phyloP scores from a whole-genome alignment of 176 grass and related monocot species.

The Cocos nucifera region DNA sequence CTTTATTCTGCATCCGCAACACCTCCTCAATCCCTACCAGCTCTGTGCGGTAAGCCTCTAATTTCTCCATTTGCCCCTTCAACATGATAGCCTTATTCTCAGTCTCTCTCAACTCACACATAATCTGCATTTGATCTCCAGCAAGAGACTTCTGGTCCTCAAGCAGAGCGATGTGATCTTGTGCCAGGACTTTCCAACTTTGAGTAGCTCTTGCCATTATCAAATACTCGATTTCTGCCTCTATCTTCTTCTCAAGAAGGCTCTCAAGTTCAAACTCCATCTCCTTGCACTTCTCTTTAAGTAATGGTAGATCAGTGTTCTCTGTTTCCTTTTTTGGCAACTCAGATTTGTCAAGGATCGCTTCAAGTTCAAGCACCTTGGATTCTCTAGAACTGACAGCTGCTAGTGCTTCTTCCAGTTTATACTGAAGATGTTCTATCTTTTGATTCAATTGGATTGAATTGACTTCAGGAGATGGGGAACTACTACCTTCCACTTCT shows the following conservation, averaged over 20 bases:
- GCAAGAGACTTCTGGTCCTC: slow-evolving; percentile 34
- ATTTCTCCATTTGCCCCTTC: slow-evolving; percentile 30
- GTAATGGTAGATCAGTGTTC: background rate
- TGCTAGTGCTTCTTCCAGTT: slow-evolving; percentile 36
- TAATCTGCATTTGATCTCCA: background rate
- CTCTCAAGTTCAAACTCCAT: slow-evolving; percentile 43
- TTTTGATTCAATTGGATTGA: slow-evolving; percentile 27
- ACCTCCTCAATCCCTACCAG: slow-evolving; percentile 24
- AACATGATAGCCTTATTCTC: slow-evolving; percentile 35
- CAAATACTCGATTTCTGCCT: slow-evolving; percentile 43
- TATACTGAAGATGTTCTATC: slow-evolving; percentile 40
- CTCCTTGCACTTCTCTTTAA: slow-evolving; percentile 10
- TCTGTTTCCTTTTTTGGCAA: background rate
- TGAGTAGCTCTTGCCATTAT: slow-evolving; percentile 38
- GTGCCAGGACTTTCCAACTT: slow-evolving; percentile 36
- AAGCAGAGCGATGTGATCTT: slow-evolving; percentile 34
- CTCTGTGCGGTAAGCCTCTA: slow-evolving; percentile 37
- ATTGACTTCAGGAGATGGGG: slow-evolving; percentile 2
- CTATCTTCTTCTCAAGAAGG: slow-evolving; percentile 44
- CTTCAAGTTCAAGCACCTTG: slow-evolving; percentile 38
- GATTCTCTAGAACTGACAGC: slow-evolving; percentile 43
- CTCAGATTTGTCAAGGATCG: slow-evolving; percentile 12
- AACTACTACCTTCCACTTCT: slow-evolving; percentile 19
- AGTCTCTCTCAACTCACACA: slow-evolving; percentile 25
- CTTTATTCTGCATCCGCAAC: slow-evolving; percentile 42